Conservation (phyloP, 768 basidiomycete genomes). For the Amanita molliuscula region DNA sequence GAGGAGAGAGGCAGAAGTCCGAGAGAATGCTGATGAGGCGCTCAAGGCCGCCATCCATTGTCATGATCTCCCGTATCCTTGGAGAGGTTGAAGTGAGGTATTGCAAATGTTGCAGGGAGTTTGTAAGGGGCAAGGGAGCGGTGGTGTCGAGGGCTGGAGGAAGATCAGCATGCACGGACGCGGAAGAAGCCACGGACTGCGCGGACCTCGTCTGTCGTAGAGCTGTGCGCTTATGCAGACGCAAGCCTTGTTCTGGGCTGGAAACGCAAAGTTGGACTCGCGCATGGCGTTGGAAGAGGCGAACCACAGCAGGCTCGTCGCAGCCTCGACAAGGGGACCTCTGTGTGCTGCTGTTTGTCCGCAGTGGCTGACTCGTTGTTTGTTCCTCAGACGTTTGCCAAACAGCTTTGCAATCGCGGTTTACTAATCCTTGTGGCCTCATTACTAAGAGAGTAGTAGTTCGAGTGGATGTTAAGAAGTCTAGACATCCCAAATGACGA, state of each 20-base stretch:
- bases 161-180: constrained; percentile 8
- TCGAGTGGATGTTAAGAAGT: too few species aligned
- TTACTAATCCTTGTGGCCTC: too few species aligned
- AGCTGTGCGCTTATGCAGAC: constrained; percentile 92
- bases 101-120: constrained; percentile 91
- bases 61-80: constrained; percentile 96
- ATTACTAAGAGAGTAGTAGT: too few species aligned
- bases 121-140: constrained; percentile 59
- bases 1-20: constrained; percentile 78
- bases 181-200: constrained; percentile 2
- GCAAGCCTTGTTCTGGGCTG: constrained; percentile 88
- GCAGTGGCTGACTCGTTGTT: constrained; percentile 11
- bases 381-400: too few species aligned
- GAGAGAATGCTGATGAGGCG: constrained; percentile 87
- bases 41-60: constrained; percentile 94
- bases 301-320: neutral
- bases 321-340: constrained; percentile 4
- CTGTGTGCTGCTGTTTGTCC: constrained; percentile 6
- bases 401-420: too few species aligned
- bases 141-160: constrained; percentile 40
- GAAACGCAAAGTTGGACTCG: constrained; percentile 92
- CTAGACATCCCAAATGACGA: too few species aligned
- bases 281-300: constrained; percentile 44
- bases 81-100: constrained; percentile 97
- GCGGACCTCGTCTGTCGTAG: constrained; percentile 85